Evolutionary conservation across 805 yeast species (phyloP), one percentile per base, ranked within the genome.

Genomic region (Lipomyces japonicus): DNA sequence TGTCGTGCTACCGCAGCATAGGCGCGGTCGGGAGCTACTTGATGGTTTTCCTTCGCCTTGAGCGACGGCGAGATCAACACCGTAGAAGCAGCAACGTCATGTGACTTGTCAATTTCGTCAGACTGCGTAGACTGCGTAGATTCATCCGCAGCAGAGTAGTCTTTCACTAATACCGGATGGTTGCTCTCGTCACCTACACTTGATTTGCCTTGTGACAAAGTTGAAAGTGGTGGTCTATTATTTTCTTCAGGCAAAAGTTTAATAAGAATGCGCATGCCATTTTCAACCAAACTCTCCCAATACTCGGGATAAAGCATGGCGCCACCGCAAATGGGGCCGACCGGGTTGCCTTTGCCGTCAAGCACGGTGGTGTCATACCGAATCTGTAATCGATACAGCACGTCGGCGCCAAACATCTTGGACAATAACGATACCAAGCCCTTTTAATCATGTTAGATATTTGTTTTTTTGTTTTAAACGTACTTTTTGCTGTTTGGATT

Each of bases 211-310:
- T n/a, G n/a, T n/a, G n/a, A n/a, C n/a, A n/a, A n/a, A n/a, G n/a
- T n/a, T n/a, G n/a, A n/a, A n/a, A n/a, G n/a, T n/a, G n/a, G n/a
- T n/a, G n/a, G n/a, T n/a, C n/a, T n/a, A n/a, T n/a, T n/a, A n/a
- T 26, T 22, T 9, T 36, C 47, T 3, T 48, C 55, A 16, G 58
- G 53, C 31, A 53, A 12, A n/a, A 53, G 39, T 24, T 32, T 26
- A 5, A 52, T 32, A 14, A 42, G 35, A 32, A 53, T 51, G 16
- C 49, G 49, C 58, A 53, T 53, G 22, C 57, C 51, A 31, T 53
- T 56, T 34, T 53, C 58, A 21, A 51, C 51, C 9, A 53, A 39
- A n/a, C 53, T 46, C 31, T 53, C 58, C 58, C 58, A 53, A 44
- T 53, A 53, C 21, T 53, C 57, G 14, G 58, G 58, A 23, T 53